These are phyloP conservation scores for Erythrophleum ivorense DNA, from an alignment of 331 rosid genomes.

Conservation along the genomic window DNA sequence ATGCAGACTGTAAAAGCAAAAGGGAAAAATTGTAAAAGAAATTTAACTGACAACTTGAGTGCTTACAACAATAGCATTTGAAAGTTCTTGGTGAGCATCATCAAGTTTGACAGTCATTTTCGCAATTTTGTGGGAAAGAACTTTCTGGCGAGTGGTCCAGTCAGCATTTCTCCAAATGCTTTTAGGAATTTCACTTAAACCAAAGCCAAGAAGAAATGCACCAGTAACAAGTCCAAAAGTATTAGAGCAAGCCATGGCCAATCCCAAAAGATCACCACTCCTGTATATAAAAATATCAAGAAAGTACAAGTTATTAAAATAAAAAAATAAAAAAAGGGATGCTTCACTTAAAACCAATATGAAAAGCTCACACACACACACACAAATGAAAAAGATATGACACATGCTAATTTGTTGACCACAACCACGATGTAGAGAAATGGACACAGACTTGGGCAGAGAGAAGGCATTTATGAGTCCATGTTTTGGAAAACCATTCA, in stretches of 20 bases:
- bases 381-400: slow-evolving; percentile 6
- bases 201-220: slow-evolving; percentile 97
- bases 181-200: slow-evolving; percentile 94
- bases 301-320: slow-evolving; percentile 17
- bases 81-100: slow-evolving; percentile 93
- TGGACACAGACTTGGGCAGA: slow-evolving; percentile 10
- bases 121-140: slow-evolving; percentile 93
- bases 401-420: slow-evolving; percentile 32
- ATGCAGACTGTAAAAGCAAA: background rate
- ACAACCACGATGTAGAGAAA: slow-evolving; percentile 11
- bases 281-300: slow-evolving; percentile 52
- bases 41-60: background rate
- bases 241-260: slow-evolving; percentile 96
- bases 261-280: slow-evolving; percentile 73
- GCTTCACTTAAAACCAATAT: slow-evolving; percentile 38
- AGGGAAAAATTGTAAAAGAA: background rate
- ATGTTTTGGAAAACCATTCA: slow-evolving; percentile 13
- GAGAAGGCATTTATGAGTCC: slow-evolving; percentile 21
- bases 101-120: slow-evolving; percentile 93
- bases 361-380: slow-evolving; percentile 1
- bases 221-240: slow-evolving; percentile 99
- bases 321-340: background rate
- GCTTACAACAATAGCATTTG: slow-evolving; percentile 89
- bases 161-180: slow-evolving; percentile 88
- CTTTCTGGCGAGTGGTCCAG: slow-evolving; percentile 88